These are phyloP conservation scores for Petunia secreta DNA, from an alignment of 257 asterid species.

Conservation along the genomic window DNA sequence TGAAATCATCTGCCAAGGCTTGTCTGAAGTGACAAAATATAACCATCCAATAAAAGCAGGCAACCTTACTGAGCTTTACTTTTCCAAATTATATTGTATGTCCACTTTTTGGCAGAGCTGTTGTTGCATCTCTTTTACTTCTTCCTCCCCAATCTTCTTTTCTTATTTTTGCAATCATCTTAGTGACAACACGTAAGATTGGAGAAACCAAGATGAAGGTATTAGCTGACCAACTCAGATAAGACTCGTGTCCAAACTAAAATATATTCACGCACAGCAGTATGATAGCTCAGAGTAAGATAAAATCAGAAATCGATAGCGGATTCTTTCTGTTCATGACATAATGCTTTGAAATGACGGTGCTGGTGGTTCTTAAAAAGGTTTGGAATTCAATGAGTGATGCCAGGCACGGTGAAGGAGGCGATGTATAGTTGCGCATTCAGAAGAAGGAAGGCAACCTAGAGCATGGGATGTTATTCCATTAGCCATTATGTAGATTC, in stretches of 20 bases:
- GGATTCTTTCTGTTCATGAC: background rate
- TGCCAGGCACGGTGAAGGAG: no score
- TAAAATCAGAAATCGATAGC: background rate
- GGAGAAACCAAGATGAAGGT: background rate
- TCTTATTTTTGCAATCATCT: background rate
- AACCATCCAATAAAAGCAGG: background rate
- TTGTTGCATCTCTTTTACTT: background rate
- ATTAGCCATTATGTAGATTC: no score
- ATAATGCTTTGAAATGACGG: background rate
- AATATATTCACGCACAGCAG: background rate
- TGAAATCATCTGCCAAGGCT: no score
- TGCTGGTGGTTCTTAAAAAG: no score
- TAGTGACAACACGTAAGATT: background rate
- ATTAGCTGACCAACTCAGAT: background rate
- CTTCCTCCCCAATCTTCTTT: background rate
- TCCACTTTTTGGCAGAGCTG: background rate
- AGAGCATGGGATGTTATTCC: no score
- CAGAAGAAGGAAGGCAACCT: no score
- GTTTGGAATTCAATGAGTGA: no score
- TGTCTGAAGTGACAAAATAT: background rate
- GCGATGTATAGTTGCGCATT: no score
- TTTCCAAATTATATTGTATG: background rate
- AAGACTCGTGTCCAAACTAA: background rate
- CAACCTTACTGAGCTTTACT: background rate
- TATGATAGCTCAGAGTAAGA: background rate